These are phyloP conservation scores for Penicillium parvum DNA, from an alignment of 495 filamentous ascomycete genomes.

Conservation along the genomic window DNA sequence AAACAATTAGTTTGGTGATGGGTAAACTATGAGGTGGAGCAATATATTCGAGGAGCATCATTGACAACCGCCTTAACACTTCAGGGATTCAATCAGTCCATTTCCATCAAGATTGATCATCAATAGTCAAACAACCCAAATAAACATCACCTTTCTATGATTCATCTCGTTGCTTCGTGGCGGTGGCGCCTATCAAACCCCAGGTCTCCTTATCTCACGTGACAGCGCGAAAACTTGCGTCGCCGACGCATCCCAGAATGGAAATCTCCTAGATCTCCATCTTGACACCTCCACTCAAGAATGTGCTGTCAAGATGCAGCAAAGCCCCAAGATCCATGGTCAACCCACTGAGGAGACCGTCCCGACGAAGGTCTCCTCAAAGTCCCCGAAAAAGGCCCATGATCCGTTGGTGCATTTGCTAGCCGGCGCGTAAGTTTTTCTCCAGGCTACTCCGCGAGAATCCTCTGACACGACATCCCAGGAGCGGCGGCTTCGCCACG, in stretches of 20 bases:
- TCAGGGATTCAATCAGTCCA: too few relatives aligned
- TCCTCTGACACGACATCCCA: conserved; percentile 22
- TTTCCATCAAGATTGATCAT: too few relatives aligned
- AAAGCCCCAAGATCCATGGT: conserved; percentile 18
- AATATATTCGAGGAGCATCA: too few relatives aligned
- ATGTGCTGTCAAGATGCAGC: conserved; percentile 20
- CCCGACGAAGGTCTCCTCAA: conserved; percentile 4
- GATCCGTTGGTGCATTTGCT: conserved; percentile 74
- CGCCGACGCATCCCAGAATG: conserved; percentile 8
- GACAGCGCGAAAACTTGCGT: conserved; percentile 16
- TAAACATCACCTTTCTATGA: too few relatives aligned
- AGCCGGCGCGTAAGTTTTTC: conserved; percentile 69
- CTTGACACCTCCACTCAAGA: conserved; percentile 4
- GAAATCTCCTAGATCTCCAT: conserved; percentile 12
- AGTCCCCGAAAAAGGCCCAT: conserved; percentile 15
- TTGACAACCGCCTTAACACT: too few relatives aligned
- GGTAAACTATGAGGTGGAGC: too few relatives aligned
- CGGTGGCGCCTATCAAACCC: conserved; percentile 13
- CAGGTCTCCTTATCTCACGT: conserved; percentile 19
- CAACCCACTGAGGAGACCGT: conserved; percentile 9
- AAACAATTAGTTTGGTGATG: too few relatives aligned
- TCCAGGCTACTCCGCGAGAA: conserved; percentile 4
- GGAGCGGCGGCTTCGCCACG: conserved; percentile 79
- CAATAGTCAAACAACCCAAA: too few relatives aligned
- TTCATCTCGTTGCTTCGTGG: too few relatives aligned